Evolutionary conservation across 345 rosid genomes (phyloP).

Genomic region (Eucalyptus polybractea): DNA sequence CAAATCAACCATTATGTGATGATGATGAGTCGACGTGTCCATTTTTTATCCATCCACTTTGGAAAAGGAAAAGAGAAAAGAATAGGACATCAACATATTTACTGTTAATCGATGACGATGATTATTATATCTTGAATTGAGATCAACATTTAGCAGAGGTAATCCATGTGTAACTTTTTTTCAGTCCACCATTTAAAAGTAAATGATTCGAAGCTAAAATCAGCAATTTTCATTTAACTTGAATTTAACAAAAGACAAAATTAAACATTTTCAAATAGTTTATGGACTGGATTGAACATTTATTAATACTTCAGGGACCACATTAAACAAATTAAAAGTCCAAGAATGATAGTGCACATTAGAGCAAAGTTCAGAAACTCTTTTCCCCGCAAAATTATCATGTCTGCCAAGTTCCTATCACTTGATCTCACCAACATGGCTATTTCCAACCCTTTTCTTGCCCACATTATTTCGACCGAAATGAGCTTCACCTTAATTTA

Average conservation of each 20-base stretch:
- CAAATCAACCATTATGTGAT: not conserved
- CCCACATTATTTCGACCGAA: not conserved
- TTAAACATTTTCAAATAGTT: not conserved
- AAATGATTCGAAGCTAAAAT: not conserved
- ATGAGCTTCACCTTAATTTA: not conserved
- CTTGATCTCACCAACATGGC: not conserved
- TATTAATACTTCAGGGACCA: not conserved
- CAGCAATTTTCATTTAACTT: not conserved
- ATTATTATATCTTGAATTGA: not conserved
- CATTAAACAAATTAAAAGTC: not conserved
- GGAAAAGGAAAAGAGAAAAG: not conserved
- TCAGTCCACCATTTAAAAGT: not conserved
- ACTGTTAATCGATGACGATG: not conserved
- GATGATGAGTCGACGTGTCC: not conserved
- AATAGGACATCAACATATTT: not conserved
- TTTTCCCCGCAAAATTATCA: not conserved
- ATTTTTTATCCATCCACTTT: not conserved
- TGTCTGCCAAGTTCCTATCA: not conserved
- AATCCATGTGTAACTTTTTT: not conserved
- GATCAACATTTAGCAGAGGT: not conserved
- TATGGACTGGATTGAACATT: not conserved
- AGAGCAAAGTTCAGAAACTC: not conserved
- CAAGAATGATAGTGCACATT: rapidly evolving
- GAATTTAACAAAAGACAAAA: not conserved
- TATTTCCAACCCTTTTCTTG: not conserved